Evolutionary conservation across 495 filamentous ascomycete genomes (phyloP).

Genomic region (Stereocaulon alpinum): DNA sequence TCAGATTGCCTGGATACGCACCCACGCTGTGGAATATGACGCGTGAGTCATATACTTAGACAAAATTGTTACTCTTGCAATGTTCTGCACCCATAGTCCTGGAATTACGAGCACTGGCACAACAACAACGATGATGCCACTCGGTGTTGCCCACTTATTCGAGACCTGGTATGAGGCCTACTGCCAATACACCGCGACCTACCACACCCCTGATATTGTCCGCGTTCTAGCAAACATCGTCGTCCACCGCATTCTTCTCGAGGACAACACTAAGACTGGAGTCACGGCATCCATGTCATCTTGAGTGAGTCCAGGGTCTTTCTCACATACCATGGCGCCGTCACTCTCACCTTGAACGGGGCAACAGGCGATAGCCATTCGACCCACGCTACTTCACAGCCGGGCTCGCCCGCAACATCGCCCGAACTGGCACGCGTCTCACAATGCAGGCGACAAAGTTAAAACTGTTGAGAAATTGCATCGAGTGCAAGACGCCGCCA

Average conservation of each 20-base stretch:
- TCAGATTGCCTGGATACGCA: conserved; percentile 25
- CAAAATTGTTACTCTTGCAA: conserved; percentile 28
- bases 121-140: conserved; percentile 10
- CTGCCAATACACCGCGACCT: conserved; percentile 27
- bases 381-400: conserved; percentile 37
- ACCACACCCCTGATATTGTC: conserved; percentile 23
- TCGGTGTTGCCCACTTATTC: conserved; percentile 25
- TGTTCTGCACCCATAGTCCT: conserved; percentile 24
- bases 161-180: conserved; percentile 30
- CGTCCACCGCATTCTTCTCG: conserved; percentile 6
- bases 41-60: conserved; percentile 28
- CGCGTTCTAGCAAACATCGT: conserved; percentile 9
- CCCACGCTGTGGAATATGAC: conserved; percentile 30
- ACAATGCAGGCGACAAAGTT: neutral
- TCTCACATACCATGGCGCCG: conserved; percentile 5
- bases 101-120: conserved; percentile 14
- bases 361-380: conserved; percentile 7
- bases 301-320: neutral
- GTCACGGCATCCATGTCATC: conserved; percentile 16
- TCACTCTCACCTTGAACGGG: conserved; percentile 4
- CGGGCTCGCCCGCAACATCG: conserved; percentile 12
- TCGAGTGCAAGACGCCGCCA: conserved; percentile 8
- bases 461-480: neutral
- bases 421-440: conserved; percentile 1
- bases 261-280: conserved; percentile 20